Base-by-base conservation (phyloP, 768 basidiomycete genomes). In the Heimioporus sp. region DNA sequence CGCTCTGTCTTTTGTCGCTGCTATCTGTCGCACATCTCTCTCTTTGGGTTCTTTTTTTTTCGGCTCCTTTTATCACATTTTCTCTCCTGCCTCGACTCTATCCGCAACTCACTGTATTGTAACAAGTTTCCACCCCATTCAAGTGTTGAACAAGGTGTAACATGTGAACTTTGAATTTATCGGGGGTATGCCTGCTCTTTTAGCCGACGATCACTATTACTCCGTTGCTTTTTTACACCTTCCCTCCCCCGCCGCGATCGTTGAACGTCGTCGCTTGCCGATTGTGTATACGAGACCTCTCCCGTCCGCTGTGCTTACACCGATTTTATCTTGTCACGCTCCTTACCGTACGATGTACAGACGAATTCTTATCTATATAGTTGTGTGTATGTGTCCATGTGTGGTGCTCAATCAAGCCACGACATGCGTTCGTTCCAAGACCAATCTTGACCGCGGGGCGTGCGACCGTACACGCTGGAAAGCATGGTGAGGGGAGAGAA, bases 21-120 rank as follows among this genome's bases (percentile, higher is more conserved):
- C 85, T 87, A 88, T 90, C 85, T 88, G 74, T 85, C 75, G 78
- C 80, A 79, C 80, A 80, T 84, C 86, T 86, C 74, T 83, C 77
- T 79, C 78, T 76, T 78, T 79, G 83, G 79, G 76, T 77, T 77
- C 71, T 67, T 66, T 63, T 71, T 68, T 32, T 28, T 57, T 46
- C 28, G 32, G 20, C 20, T 48, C 40, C 32, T 46, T 47, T 52
- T 42, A 16, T 43, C 20, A 47, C 31, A 43, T 52, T 54, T 55
- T 28, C 24, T 24, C 49, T 58, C 48, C 54, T 57, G 51, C 21
- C 53, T 49, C 48, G 49, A 51, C 73, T 56, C 53, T 64, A 75
- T 75, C 63, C 32, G 57, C 77, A 79, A 65, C 80, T 80, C 83
- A 87, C 79, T 90, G 88, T 90, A 90, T 85, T 90, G 87, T 90